Base-by-base conservation (phyloP, 2,329 filamentous ascomycete genomes). In the Clarireedia sp. region DNA sequence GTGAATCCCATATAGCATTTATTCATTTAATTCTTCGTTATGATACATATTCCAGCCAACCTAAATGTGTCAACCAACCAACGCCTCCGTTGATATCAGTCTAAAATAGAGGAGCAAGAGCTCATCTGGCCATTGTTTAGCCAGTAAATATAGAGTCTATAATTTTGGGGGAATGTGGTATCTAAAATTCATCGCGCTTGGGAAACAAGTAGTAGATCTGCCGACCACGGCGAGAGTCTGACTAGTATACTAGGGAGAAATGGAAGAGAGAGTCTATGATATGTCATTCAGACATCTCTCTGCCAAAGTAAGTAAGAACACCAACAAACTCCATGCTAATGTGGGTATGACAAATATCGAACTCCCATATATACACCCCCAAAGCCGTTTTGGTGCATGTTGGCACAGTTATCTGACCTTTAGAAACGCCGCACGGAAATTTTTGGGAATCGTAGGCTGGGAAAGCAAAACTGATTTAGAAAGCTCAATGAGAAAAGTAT, bases 251-350 rank as follows among this genome's bases (percentile, higher is more conserved):
- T 12, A 10, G 29, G 29, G 3, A 14, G 29, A 33, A 3, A 33
- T 33, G 29, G 29, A 3, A 14, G 29, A 33, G 10, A 33, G 9
- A 3, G 29, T 10, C 29, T 33, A 33, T 33, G 29, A 33, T 33
- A 33, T 33, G 4, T 33, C 29, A 33, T 33, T 10, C 29, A 33
- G 29, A 12, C 29, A 12, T 9, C 29, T 33, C 29, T 33, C 3
- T 33, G 29, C 29, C 29, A 10, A 33, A 14, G 12, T 4, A 43
- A 21, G 21, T 8, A 21, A 21, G 21, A 43, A 43, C 40, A 21
- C 40, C 51, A 44, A 21, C 12, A 21, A 54, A 54, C 51, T 54
- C 51, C 51, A 4, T 21, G 17, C 36, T 49, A 16, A 43, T 19
- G 17, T n/a, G 45, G 16, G 17, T 33, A 41, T 33, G 17, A 12